phyloP scores from a whole-genome alignment of 179 eudicot species.

The Vitellaria paradoxa region DNA sequence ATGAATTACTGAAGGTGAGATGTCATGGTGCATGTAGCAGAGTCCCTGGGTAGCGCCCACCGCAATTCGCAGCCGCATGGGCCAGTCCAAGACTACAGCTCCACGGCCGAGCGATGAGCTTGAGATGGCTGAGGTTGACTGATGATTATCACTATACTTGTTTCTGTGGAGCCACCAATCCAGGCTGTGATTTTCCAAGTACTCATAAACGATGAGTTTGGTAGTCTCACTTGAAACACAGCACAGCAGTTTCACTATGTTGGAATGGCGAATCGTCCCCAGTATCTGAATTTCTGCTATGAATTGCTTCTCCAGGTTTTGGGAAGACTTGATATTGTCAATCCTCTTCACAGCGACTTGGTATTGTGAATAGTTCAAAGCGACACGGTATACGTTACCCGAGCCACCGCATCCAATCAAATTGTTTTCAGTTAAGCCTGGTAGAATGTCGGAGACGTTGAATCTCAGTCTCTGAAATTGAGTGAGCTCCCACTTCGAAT shows the following conservation, averaged over 20 bases:
- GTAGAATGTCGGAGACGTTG: conserved; percentile 43
- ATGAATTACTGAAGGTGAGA: conserved; percentile 61
- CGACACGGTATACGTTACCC: conserved; percentile 53
- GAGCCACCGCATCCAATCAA: conserved; percentile 68
- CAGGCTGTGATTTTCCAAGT: conserved; percentile 57
- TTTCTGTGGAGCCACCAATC: conserved; percentile 59
- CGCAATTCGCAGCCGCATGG: conserved; percentile 59
- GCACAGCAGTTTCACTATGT: conserved; percentile 60
- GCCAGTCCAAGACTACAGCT: conserved; percentile 49
- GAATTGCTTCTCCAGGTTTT: conserved; percentile 42
- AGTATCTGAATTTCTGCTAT: conserved; percentile 55
- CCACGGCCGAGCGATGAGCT: too few species aligned
- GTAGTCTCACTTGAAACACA: conserved; percentile 54
- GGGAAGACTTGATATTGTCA: conserved; percentile 22
- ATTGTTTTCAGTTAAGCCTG: conserved; percentile 42
- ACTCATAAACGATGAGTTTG: conserved; percentile 67
- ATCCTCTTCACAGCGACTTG: conserved; percentile 64
- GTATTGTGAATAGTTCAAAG: conserved; percentile 31
- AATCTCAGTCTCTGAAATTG: conserved; percentile 52
- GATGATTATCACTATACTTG: not conserved
- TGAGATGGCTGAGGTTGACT: too few species aligned
- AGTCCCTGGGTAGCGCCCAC: conserved; percentile 64
- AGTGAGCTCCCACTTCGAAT: conserved; percentile 49
- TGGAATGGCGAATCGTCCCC: conserved; percentile 56
- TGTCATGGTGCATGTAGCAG: conserved; percentile 67